phyloP scores from a whole-genome alignment of 768 basidiomycete genomes.

The Solioccasus polychromus region DNA sequence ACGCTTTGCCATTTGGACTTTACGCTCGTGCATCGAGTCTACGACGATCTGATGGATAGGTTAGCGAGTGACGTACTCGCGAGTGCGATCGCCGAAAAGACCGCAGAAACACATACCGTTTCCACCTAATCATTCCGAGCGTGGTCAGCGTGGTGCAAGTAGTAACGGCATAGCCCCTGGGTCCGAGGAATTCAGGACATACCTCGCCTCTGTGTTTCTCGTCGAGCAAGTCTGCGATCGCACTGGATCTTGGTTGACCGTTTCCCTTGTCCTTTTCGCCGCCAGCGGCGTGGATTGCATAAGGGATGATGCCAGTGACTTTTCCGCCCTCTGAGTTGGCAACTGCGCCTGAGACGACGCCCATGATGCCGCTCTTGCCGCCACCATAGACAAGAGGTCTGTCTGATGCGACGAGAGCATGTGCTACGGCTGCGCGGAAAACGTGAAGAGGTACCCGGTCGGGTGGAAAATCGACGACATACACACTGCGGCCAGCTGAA shows the following conservation, averaged over 20 bases:
- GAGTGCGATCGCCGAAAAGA: slow-evolving; percentile 1
- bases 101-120: slow-evolving; percentile 24
- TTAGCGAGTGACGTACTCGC: slow-evolving; percentile 9
- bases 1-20: slow-evolving; percentile 85
- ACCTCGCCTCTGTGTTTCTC: slow-evolving; percentile 37
- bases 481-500: slow-evolving; percentile 68
- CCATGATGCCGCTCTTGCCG: slow-evolving; percentile 84
- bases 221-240: slow-evolving; percentile 24
- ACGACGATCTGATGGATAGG: slow-evolving; percentile 56
- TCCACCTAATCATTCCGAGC: slow-evolving; percentile 29
- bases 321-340: slow-evolving; percentile 59
- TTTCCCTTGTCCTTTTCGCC: slow-evolving; percentile 56
- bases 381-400: slow-evolving; percentile 85
- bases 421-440: slow-evolving; percentile 57
- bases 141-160: not conserved
- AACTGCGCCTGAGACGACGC: slow-evolving; percentile 65
- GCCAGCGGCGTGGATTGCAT: slow-evolving; percentile 66
- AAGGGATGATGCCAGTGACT: slow-evolving; percentile 77
- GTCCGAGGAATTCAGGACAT: slow-evolving; percentile 12
- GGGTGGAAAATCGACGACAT: slow-evolving; percentile 30
- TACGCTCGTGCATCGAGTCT: slow-evolving; percentile 84
- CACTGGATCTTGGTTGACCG: slow-evolving; percentile 17
- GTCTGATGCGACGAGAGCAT: slow-evolving; percentile 58
- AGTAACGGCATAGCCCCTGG: not conserved
- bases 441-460: not conserved